Base-by-base conservation (phyloP, 257 asterid genomes). In the Przewalskia tangutica region DNA sequence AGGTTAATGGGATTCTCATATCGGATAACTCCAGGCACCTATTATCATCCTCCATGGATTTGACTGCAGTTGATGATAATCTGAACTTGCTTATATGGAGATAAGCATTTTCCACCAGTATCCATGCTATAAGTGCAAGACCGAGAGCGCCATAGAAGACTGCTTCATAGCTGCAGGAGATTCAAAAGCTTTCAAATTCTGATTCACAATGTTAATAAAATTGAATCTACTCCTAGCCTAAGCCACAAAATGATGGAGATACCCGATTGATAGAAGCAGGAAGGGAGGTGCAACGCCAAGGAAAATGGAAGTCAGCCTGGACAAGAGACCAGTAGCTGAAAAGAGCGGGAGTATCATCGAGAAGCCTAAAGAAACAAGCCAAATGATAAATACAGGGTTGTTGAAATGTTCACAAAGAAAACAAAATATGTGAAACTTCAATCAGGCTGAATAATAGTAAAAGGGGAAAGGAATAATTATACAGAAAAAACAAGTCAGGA, bases 281-380 rank as follows among this genome's bases (percentile, higher is more conserved):
- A 94, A 96, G 20, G 99, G 88, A 20, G 99, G 99, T 42, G 98
- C 99, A 82, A 95, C 93, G 78, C 99, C 98, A 48, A 96, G 97
- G 90, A 86, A 94, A 81, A 94, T 91, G 83, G 98, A 93, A 86
- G 90, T 91, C 71, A 96, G 95, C 84, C 99, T 91, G 63, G 97
- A 89, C 82, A 96, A 86, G 87, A 91, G 85, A 83, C 91, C 92
- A 77, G 91, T 81, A 59, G 93, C 85, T 34, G 99, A 96, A 85
- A 96, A 93, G 68, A 96, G 97, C 50, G 99, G 99, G 82, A 96
- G 97, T 85, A 89, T 88, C 91, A 94, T 82, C 8, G 99, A 91
- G 65, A 91, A 86, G 38, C 95, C 98, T 94, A 84, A 85, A 71
- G 65, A 76, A 81, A 90, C 84, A 79, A 51, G 75, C 38, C 44